Conservation (phyloP, 108 stramenopile species). For the Cylindrotheca fusiformis region DNA sequence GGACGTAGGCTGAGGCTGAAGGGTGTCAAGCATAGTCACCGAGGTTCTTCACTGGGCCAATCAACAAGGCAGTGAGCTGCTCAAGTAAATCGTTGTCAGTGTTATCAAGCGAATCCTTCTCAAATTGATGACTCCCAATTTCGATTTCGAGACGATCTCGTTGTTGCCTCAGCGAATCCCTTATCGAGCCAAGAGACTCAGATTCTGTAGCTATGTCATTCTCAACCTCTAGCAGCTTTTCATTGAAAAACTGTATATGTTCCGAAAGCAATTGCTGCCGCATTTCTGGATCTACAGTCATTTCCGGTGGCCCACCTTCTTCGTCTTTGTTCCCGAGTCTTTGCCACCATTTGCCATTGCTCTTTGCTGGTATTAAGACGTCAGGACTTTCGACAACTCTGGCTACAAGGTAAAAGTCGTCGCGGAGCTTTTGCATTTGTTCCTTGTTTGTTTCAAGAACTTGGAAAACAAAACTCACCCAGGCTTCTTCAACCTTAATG, state of each 20-base stretch:
- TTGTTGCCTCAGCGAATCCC: constrained; percentile 22
- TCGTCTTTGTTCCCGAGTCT: constrained; percentile 6
- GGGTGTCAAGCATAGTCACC: constrained; percentile 15
- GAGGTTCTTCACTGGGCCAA: constrained; percentile 40
- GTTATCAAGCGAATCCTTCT: constrained; percentile 12
- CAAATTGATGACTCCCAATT: constrained; percentile 29
- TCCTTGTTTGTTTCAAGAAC: constrained; percentile 34
- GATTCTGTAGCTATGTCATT: constrained; percentile 22
- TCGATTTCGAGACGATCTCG: constrained; percentile 28
- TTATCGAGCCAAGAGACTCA: constrained; percentile 19
- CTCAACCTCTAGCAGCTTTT: constrained; percentile 28
- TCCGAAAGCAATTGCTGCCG: constrained; percentile 27
- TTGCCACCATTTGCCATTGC: constrained; percentile 16
- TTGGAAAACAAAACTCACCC: constrained; percentile 40
- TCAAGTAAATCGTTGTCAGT: constrained; percentile 31
- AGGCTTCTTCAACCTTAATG: constrained; percentile 42
- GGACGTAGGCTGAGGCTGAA: too few species aligned
- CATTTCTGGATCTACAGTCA: constrained; percentile 26
- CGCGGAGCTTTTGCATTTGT: constrained; percentile 31
- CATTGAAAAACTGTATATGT: constrained; percentile 36
- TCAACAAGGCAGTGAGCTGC: constrained; percentile 27
- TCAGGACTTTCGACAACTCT: constrained; percentile 40
- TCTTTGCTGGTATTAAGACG: constrained; percentile 8
- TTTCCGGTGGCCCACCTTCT: constrained; percentile 1
- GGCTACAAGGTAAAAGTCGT: constrained; percentile 36